phyloP scores from a whole-genome alignment of 441 rosid genomes.

The Kokia cookei region DNA sequence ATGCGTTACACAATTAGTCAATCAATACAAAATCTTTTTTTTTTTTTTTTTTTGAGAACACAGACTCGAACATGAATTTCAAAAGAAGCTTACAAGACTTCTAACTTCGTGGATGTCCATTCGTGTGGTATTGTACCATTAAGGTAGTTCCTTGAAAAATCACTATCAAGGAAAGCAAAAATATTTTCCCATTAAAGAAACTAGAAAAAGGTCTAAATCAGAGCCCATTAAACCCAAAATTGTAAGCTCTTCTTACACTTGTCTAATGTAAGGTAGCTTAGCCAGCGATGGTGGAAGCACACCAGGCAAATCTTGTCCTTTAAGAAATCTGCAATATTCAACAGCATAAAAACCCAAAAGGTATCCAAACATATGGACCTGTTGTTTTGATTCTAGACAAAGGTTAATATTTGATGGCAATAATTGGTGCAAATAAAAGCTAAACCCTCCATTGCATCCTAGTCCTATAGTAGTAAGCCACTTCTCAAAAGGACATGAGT shows the following conservation, averaged over 20 bases:
- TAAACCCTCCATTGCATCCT: background rate
- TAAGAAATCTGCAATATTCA: constrained; percentile 15
- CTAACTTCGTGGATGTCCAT: constrained; percentile 32
- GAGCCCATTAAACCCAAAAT: background rate
- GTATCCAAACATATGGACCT: background rate
- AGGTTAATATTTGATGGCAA: background rate
- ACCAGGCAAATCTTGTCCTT: constrained; percentile 30
- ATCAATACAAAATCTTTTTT: background rate
- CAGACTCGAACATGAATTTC: background rate
- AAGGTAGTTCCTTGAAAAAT: constrained; percentile 29
- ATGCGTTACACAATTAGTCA: background rate
- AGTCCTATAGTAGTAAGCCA: background rate
- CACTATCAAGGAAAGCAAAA: constrained; percentile 14
- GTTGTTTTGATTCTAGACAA: background rate
- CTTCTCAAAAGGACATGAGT: background rate
- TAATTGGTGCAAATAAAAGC: background rate
- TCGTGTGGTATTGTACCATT: constrained; percentile 32
- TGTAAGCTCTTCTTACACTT: constrained; percentile 18
- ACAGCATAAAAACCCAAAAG: background rate
- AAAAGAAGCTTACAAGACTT: constrained; percentile 25
- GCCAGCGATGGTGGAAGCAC: constrained; percentile 23
- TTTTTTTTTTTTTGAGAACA: background rate
- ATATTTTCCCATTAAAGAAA: background rate
- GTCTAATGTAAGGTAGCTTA: constrained; percentile 25
- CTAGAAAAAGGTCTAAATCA: too few species aligned